A percentile compares a stretch with the other conserved stretches of the same genome.
phyloP scores from a whole-genome alignment of 2,329 filamentous ascomycete genomes.

The Periconia digitata region DNA sequence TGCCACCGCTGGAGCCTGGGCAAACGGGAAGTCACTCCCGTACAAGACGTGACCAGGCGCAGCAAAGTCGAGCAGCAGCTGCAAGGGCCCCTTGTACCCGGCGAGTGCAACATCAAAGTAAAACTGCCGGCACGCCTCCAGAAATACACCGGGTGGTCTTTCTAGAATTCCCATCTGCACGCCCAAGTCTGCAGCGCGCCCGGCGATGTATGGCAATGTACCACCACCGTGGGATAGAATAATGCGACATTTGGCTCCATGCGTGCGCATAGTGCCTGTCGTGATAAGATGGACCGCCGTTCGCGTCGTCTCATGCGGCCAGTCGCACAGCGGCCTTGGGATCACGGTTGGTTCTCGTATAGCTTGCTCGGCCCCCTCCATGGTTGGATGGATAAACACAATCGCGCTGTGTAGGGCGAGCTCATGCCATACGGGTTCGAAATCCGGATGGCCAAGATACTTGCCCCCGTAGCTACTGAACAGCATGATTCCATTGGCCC shows the following conservation, averaged over 20 bases:
- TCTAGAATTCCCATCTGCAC: not conserved
- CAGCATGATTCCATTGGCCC: constrained; percentile 52
- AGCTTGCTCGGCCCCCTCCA: constrained; percentile 26
- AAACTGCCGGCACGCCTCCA: not conserved
- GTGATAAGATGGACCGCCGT: constrained; percentile 49
- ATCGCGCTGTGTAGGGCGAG: constrained; percentile 46
- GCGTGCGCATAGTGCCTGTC: constrained; percentile 27
- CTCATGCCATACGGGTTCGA: constrained; percentile 48
- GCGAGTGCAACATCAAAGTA: not conserved
- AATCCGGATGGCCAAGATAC: constrained; percentile 52
- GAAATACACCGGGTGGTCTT: not conserved
- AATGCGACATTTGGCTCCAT: constrained; percentile 45
- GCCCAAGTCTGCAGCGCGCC: not conserved
- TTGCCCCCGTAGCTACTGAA: constrained; percentile 51
- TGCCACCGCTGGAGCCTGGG: not conserved
- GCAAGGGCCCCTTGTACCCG: not conserved
- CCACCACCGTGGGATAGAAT: constrained; percentile 55
- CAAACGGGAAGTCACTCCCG: not conserved
- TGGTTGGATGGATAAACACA: constrained; percentile 52
- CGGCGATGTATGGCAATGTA: constrained; percentile 40
- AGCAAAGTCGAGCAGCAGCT: not conserved
- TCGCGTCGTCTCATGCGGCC: constrained; percentile 50
- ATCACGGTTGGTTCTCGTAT: constrained; percentile 40
- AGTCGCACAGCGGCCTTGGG: constrained; percentile 44
- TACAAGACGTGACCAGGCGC: not conserved